phyloP scores from a whole-genome alignment of 768 basidiomycete genomes.

The Boletus rufocinnamomeus region DNA sequence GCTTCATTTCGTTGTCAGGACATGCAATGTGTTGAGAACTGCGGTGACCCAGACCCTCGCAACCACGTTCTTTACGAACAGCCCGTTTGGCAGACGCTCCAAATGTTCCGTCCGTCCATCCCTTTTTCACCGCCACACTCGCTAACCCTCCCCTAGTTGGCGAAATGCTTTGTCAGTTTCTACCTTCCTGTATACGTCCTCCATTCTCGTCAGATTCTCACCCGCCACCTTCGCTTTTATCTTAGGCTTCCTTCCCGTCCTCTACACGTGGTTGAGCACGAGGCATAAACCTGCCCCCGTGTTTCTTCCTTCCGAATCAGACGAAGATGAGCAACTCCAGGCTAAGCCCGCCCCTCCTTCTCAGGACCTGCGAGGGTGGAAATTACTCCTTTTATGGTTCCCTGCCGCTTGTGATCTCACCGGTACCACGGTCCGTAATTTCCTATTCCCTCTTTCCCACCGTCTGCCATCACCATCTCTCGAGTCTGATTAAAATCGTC shows the following conservation, averaged over 20 bases:
- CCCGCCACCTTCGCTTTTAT: conserved; percentile 15
- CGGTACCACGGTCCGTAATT: conserved; percentile 75
- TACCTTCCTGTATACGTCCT: conserved; percentile 13
- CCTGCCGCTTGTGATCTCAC: conserved; percentile 90
- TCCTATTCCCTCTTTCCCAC: conserved; percentile 16
- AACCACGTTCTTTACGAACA: conserved; percentile 84
- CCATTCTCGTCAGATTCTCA: conserved; percentile 21
- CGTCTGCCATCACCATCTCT: conserved; percentile 11
- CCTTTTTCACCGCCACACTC: conserved; percentile 14
- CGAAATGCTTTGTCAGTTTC: conserved; percentile 85
- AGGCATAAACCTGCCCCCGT: conserved; percentile 49
- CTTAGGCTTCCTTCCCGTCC: conserved; percentile 81
- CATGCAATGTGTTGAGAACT: conserved; percentile 99
- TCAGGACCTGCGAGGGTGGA: conserved; percentile 64
- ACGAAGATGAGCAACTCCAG: conserved; percentile 42
- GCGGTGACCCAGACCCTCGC: conserved; percentile 60
- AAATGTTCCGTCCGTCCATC: conserved; percentile 77
- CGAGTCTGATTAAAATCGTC: conserved; percentile 7
- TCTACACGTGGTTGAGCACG: conserved; percentile 65
- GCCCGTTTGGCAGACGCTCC: conserved; percentile 90
- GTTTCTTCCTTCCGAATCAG: conserved; percentile 55
- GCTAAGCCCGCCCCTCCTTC: conserved; percentile 35
- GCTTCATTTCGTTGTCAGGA: conserved; percentile 50
- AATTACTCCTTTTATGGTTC: conserved; percentile 78
- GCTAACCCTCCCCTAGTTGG: conserved; percentile 67